phyloP scores from a whole-genome alignment of 2,329 filamentous ascomycete genomes.

The Fulvia fulva region DNA sequence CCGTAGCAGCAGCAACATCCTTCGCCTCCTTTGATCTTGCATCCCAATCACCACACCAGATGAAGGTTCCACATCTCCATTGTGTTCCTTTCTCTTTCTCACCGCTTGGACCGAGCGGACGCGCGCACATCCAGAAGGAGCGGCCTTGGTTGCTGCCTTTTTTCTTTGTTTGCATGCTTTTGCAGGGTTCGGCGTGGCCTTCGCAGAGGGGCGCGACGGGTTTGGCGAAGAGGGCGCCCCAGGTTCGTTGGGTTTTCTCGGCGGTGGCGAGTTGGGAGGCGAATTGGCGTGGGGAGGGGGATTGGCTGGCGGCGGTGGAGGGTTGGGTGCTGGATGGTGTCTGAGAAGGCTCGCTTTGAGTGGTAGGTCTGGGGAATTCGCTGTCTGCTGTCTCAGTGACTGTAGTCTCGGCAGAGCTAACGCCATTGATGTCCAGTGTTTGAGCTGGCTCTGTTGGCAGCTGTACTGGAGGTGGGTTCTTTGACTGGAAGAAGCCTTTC shows the following conservation, averaged over 20 bases:
- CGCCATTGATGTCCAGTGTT: neutral
- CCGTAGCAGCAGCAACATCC: neutral
- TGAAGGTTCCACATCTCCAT: constrained; percentile 86
- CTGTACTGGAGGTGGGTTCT: constrained; percentile 26
- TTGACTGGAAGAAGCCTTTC: constrained; percentile 75
- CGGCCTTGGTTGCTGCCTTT: constrained; percentile 73
- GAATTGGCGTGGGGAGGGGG: constrained; percentile 20
- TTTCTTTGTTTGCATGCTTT: constrained; percentile 81
- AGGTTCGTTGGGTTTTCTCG: constrained; percentile 49
- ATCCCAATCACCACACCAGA: constrained; percentile 60
- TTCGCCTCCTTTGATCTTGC: constrained; percentile 8
- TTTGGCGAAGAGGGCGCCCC: constrained; percentile 78
- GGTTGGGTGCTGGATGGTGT: constrained; percentile 5
- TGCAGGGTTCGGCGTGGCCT: constrained; percentile 77
- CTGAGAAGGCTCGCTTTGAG: neutral
- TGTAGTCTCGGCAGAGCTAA: neutral
- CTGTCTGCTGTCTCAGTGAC: neutral
- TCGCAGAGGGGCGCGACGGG: constrained; percentile 75
- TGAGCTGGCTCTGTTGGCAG: neutral
- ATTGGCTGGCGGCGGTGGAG: constrained; percentile 4
- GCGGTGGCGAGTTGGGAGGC: constrained; percentile 23
- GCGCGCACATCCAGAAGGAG: constrained; percentile 63
- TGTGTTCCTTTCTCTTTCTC: constrained; percentile 78
- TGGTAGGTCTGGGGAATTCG: neutral
- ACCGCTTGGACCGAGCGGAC: constrained; percentile 80